Percentiles rank a stretch among this genome's conserved stretches.
Evolutionary conservation across 2,329 filamentous ascomycete genomes (phyloP).

Genomic region (Xylariaceae sp.): DNA sequence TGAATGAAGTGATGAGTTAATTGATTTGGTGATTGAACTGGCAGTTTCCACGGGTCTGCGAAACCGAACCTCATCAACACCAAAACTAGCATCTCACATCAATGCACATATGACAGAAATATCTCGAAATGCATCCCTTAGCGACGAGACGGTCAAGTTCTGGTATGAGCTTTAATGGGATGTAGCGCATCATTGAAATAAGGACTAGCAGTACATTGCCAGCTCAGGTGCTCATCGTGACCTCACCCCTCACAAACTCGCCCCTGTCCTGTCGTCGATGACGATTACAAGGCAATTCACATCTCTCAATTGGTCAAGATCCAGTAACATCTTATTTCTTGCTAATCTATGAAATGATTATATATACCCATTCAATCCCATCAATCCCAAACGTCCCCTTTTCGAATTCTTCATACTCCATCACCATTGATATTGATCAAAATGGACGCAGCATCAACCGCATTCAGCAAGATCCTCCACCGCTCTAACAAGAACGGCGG

Average conservation of each 20-base stretch:
- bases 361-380: not conserved
- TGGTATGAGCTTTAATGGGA: not conserved
- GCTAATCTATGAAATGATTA: not conserved
- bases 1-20: not conserved
- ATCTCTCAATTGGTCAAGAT: not conserved
- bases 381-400: not conserved
- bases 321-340: not conserved
- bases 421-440: too few species aligned
- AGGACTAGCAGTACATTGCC: not conserved
- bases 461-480: slow-evolving; percentile 12
- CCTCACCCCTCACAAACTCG: not conserved
- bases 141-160: too few species aligned
- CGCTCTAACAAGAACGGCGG: not conserved
- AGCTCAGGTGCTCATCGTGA: not conserved
- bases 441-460: slow-evolving; percentile 17
- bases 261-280: not conserved
- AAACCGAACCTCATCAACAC: too few species aligned
- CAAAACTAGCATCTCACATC: too few species aligned
- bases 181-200: not conserved
- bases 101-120: too few species aligned
- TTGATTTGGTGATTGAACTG: not conserved
- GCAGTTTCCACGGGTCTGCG: too few species aligned
- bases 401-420: not conserved
- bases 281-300: not conserved
- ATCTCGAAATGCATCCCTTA: too few species aligned